Evolutionary conservation across 805 yeast genomes (phyloP).

Genomic region (Scheffersomyces lignosus): DNA sequence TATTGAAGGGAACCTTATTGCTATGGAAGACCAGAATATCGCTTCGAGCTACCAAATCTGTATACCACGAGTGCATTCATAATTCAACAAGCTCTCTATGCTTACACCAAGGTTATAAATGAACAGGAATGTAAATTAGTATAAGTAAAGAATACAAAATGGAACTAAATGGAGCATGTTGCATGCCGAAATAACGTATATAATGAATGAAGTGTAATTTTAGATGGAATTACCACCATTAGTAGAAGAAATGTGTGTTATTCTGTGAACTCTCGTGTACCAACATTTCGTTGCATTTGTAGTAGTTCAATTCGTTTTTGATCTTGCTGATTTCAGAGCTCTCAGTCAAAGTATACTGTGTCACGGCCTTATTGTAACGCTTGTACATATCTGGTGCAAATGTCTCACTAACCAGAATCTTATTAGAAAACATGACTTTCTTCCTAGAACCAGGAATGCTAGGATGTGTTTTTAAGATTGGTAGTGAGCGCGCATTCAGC

Average conservation of each 20-base stretch:
- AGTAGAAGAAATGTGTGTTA: constrained; percentile 66
- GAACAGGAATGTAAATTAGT: too few relatives aligned
- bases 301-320: constrained; percentile 63
- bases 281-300: constrained; percentile 63
- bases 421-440: constrained; percentile 46
- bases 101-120: too few relatives aligned
- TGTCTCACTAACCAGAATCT: constrained; percentile 51
- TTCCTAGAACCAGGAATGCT: constrained; percentile 12
- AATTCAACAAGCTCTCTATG: too few relatives aligned
- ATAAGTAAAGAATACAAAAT: too few relatives aligned
- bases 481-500: not conserved
- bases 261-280: constrained; percentile 62
- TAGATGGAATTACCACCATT: too few relatives aligned
- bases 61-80: too few relatives aligned
- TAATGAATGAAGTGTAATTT: too few relatives aligned
- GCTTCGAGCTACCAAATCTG: too few relatives aligned
- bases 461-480: constrained; percentile 4
- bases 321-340: constrained; percentile 53
- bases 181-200: too few relatives aligned
- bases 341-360: constrained; percentile 51
- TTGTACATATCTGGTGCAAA: constrained; percentile 52
- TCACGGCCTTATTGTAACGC: constrained; percentile 52
- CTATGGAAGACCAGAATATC: too few relatives aligned
- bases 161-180: too few relatives aligned
- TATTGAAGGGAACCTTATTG: too few relatives aligned